Conservation (phyloP, 768 basidiomycete genomes). For the Auricularia sp. region DNA sequence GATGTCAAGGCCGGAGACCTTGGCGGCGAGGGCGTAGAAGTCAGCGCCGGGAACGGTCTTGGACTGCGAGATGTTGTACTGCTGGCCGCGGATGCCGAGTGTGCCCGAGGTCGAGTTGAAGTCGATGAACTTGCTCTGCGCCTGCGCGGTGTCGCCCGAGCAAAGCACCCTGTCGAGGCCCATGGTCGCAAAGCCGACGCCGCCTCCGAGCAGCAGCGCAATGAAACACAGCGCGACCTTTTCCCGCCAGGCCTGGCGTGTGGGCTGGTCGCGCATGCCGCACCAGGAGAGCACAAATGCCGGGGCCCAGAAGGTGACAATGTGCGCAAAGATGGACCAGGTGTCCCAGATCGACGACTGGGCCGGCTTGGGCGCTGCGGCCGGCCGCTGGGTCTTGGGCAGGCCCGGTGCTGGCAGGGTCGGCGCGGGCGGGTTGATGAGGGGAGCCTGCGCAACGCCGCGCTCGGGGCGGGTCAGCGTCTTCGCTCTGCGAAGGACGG, state of each 20-base stretch:
- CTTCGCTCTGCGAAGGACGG: conserved; percentile 79
- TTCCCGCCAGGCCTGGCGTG: conserved; percentile 92
- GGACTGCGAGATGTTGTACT: conserved; percentile 61
- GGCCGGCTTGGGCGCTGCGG: conserved; percentile 20
- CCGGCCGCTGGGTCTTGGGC: conserved; percentile 16
- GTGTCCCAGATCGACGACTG: conserved; percentile 30
- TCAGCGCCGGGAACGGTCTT: conserved; percentile 39
- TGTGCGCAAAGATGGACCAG: conserved; percentile 74
- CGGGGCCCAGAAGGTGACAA: conserved; percentile 90
- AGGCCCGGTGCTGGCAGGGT: conserved; percentile 30
- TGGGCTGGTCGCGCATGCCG: conserved; percentile 68
- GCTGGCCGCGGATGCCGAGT: conserved; percentile 64
- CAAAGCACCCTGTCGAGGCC: conserved; percentile 90
- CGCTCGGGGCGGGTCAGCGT: conserved; percentile 95
- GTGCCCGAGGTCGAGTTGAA: conserved; percentile 52
- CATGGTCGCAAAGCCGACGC: conserved; percentile 87
- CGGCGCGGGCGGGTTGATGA: conserved; percentile 72
- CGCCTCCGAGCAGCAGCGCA: conserved; percentile 63
- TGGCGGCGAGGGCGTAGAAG: conserved; percentile 44
- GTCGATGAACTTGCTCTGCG: conserved; percentile 32
- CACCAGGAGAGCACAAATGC: conserved; percentile 64
- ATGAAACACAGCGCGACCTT: conserved; percentile 91
- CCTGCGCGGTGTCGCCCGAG: conserved; percentile 42
- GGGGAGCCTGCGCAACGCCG: conserved; percentile 83
- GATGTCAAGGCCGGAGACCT: conserved; percentile 74